Evolutionary conservation across 257 asterid genomes (phyloP).

Genomic region (Primulina eburnea): DNA sequence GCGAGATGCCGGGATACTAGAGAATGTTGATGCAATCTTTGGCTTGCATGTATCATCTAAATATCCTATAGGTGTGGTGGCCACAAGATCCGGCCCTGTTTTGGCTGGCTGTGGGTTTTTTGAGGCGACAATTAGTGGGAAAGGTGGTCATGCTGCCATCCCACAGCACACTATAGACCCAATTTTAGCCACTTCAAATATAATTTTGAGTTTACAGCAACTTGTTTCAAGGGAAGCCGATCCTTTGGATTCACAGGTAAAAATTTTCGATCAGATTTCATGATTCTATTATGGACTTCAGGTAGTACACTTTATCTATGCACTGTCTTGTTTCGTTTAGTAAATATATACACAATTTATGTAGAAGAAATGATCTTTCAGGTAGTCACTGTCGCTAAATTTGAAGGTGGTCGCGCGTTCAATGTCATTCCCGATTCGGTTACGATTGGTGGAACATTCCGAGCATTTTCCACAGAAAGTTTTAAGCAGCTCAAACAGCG

Average conservation of each 20-base stretch:
- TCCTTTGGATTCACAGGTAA: constrained; percentile 74
- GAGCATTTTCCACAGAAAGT: constrained; percentile 51
- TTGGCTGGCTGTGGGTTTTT: constrained; percentile 63
- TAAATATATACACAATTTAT: not conserved
- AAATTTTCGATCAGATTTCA: not conserved
- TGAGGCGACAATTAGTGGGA: constrained; percentile 55
- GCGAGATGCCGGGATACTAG: constrained; percentile 51
- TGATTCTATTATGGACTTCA: not conserved
- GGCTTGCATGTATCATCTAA: constrained; percentile 45
- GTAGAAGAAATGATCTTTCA: constrained; percentile 25
- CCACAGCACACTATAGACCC: constrained; percentile 68
- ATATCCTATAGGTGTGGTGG: constrained; percentile 41
- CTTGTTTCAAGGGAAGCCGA: constrained; percentile 75
- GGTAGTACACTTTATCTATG: not conserved
- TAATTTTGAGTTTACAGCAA: constrained; percentile 58
- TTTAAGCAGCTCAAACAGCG: constrained; percentile 49
- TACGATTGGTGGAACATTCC: constrained; percentile 65
- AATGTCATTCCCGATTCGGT: constrained; percentile 65
- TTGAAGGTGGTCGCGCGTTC: constrained; percentile 58
- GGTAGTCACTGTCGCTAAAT: constrained; percentile 57
- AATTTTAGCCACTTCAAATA: constrained; percentile 51
- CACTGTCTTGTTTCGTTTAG: not conserved
- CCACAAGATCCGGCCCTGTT: constrained; percentile 46
- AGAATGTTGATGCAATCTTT: constrained; percentile 58
- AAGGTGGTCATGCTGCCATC: constrained; percentile 74